Conservation (phyloP, 805 yeast genomes). For the Candida hungchunana region DNA sequence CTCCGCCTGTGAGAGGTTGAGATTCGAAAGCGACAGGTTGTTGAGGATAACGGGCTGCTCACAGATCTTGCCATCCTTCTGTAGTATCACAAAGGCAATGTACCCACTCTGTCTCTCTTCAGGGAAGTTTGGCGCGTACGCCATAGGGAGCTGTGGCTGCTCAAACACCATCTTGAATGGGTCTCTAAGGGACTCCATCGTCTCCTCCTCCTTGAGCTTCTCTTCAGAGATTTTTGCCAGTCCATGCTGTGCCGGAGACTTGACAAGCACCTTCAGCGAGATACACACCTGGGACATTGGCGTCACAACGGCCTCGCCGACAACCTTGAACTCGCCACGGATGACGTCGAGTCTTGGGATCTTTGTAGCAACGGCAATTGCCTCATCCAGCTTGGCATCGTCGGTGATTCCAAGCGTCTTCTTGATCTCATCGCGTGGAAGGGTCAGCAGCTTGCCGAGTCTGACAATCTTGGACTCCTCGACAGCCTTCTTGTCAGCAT, state of each 20-base stretch:
- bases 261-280: conserved; percentile 67
- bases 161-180: conserved; percentile 62
- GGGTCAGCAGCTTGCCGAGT: conserved; percentile 64
- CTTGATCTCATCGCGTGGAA: conserved; percentile 50
- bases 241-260: conserved; percentile 62
- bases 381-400: conserved; percentile 39
- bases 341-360: conserved; percentile 69
- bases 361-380: conserved; percentile 52
- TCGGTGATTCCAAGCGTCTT: conserved; percentile 50
- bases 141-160: conserved; percentile 67
- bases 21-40: conserved; percentile 38
- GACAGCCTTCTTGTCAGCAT: conserved; percentile 48
- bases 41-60: conserved; percentile 58
- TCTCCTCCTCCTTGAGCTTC: conserved; percentile 50
- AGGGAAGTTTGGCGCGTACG: conserved; percentile 78
- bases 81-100: conserved; percentile 65
- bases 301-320: conserved; percentile 74
- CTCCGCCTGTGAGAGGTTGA: conserved; percentile 42
- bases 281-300: conserved; percentile 74
- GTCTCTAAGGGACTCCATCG: conserved; percentile 62
- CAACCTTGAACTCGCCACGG: conserved; percentile 72
- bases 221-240: conserved; percentile 29
- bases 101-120: conserved; percentile 45
- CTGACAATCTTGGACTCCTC: conserved; percentile 44
- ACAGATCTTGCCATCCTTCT: conserved; percentile 74